Evolutionary conservation across 2,329 filamentous ascomycete species (phyloP).

Genomic region (Colletotrichum echinochloae): DNA sequence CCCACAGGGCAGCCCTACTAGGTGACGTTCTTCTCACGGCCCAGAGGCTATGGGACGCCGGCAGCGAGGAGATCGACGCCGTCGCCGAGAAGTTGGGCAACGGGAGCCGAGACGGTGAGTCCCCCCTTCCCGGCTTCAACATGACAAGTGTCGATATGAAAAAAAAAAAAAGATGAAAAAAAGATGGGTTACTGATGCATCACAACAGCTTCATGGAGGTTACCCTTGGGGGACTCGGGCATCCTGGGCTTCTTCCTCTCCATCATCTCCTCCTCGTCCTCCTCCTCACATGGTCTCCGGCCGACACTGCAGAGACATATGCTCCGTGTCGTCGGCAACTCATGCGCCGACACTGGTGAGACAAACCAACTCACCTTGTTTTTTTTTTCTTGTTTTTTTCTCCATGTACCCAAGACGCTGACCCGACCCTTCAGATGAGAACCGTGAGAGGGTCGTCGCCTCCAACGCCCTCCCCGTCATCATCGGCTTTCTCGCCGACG

Average conservation of each 20-base stretch:
- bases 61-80: conserved; percentile 56
- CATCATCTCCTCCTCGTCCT: conserved; percentile 50
- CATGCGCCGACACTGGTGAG: conserved; percentile 70
- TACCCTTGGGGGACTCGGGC: conserved; percentile 68
- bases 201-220: conserved; percentile 64
- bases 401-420: neutral
- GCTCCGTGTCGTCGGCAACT: conserved; percentile 71
- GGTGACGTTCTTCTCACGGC: conserved; percentile 54
- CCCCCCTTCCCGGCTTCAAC: too few relatives aligned
- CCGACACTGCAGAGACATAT: conserved; percentile 64
- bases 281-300: conserved; percentile 50
- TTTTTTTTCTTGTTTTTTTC: neutral
- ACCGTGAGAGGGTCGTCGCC: conserved; percentile 66
- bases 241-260: conserved; percentile 67
- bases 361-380: neutral
- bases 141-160: neutral
- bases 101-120: conserved; percentile 66
- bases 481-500: conserved; percentile 60
- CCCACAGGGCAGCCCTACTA: conserved; percentile 18
- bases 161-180: too few relatives aligned
- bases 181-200: conserved; percentile 42
- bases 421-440: conserved; percentile 60
- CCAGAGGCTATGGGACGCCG: conserved; percentile 55
- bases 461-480: conserved; percentile 61
- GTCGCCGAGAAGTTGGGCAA: conserved; percentile 66